Evolutionary conservation across 2,329 filamentous ascomycete species (phyloP).

Genomic region (Pyrenophora graminea): DNA sequence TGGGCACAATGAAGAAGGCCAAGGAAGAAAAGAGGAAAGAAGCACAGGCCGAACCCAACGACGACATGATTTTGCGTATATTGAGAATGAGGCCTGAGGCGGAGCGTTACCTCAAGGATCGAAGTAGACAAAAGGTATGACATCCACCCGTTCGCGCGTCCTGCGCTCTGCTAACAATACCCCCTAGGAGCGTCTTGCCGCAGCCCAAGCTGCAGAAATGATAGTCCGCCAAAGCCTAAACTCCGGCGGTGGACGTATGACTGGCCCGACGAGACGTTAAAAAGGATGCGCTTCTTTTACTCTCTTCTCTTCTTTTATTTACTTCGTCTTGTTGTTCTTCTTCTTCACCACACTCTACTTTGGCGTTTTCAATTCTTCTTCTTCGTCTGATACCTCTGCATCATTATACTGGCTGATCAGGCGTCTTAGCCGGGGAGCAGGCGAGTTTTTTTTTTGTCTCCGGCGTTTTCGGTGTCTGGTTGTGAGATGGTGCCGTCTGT

Average conservation of each 20-base stretch:
- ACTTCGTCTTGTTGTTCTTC: background rate
- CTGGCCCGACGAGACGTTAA: constrained; percentile 31
- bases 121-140: constrained; percentile 77
- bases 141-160: too few relatives aligned
- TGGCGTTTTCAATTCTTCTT: background rate
- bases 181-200: constrained; percentile 74
- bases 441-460: background rate
- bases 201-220: constrained; percentile 85
- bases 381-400: constrained; percentile 22
- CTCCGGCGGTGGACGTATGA: constrained; percentile 59
- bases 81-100: constrained; percentile 94
- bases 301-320: background rate
- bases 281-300: background rate
- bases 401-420: constrained; percentile 1
- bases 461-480: too few relatives aligned
- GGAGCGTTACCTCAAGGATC: constrained; percentile 80
- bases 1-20: constrained; percentile 93
- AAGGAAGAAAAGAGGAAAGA: constrained; percentile 97
- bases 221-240: constrained; percentile 92
- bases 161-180: background rate
- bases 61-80: constrained; percentile 97
- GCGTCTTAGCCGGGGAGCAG: background rate
- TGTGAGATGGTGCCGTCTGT: background rate
- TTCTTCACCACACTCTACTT: background rate
- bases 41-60: constrained; percentile 92